Evolutionary conservation across 2,329 filamentous ascomycete genomes (phyloP), one percentile per base, ranked within the genome.

Genomic region (Claviceps sp.): DNA sequence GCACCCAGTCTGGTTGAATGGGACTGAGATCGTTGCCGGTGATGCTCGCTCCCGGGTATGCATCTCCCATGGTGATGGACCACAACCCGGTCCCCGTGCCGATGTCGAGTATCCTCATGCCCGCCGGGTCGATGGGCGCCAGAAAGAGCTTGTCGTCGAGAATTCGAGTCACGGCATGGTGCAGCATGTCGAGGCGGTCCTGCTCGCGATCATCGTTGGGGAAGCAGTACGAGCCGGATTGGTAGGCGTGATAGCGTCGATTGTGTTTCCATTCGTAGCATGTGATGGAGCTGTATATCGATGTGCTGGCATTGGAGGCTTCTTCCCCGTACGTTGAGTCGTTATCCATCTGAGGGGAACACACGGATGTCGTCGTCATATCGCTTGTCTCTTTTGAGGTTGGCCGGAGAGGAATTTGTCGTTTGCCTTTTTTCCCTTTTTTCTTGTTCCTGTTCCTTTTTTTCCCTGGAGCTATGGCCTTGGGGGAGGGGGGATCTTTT

Each of bases 1-100:
- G 79, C 1, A 81, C 71, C 65, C 67, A 70, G 9, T 63, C 61
- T 2, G 70, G 70, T 54, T 74, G 70, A 13, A 73, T 73, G 0
- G 71, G 70, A 26, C 68, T 69, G 0, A 72, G 57, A 41, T 73
- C 68, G 22, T 66, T 67, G 42, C 69, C 69, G 0, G 67, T 50
- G 0, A 72, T 62, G n/a, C 63, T 59, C 18, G 69, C 63, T 14
- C 59, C 57, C 13, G 67, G 70, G 37, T 63, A 62, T 1, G 57
- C 52, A 54, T 71, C 69, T 11, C 64, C 69, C 54, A 71, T 61
- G 38, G 70, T 63, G 22, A 79, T 72, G 0, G 75, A 71, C 75
- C 75, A 78, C 0, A 60, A 60, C 44, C 69, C 70, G 0, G 72
- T 74, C 1, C 73, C 72, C 0, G 72, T 75, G 11, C 72, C 72